Evolutionary conservation across 2,329 filamentous ascomycete genomes (phyloP).

Genomic region (Aaosphaeria pasadenensis): DNA sequence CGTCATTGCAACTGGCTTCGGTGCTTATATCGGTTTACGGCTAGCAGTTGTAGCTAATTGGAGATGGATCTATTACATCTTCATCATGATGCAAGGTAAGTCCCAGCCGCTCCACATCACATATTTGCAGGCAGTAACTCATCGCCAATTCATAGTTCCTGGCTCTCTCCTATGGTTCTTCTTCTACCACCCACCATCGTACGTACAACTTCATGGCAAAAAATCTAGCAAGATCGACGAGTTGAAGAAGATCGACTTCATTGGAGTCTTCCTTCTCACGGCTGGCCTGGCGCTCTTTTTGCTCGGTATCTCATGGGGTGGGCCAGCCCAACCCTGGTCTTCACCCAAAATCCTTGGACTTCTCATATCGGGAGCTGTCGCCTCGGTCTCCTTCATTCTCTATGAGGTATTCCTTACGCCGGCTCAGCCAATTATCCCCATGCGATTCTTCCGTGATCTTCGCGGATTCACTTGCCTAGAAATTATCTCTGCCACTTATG

Average conservation of each 20-base stretch:
- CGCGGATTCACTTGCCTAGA: slow-evolving; percentile 25
- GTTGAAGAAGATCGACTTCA: slow-evolving; percentile 39
- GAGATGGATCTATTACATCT: slow-evolving; percentile 50
- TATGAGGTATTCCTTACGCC: neutral
- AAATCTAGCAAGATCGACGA: slow-evolving; percentile 16
- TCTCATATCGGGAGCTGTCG: neutral
- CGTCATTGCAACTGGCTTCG: slow-evolving; percentile 37
- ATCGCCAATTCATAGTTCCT: slow-evolving; percentile 27
- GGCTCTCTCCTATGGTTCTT: slow-evolving; percentile 40
- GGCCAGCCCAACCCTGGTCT: slow-evolving; percentile 13
- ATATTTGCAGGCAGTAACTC: slow-evolving; percentile 3
- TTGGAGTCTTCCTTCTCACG: slow-evolving; percentile 43
- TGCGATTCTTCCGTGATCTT: slow-evolving; percentile 29
- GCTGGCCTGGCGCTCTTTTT: slow-evolving; percentile 42
- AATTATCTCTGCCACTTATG: slow-evolving; percentile 21
- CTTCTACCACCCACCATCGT: slow-evolving; percentile 47
- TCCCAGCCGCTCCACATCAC: neutral
- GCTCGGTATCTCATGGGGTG: slow-evolving; percentile 45
- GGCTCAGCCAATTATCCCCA: slow-evolving; percentile 1
- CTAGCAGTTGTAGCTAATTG: slow-evolving; percentile 36
- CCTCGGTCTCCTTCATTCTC: neutral
- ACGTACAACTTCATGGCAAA: slow-evolving; percentile 34
- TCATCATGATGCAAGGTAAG: slow-evolving; percentile 38
- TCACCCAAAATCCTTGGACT: neutral
- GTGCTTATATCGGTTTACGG: slow-evolving; percentile 46